A percentile compares a stretch with the other conserved stretches of the same genome.
phyloP scores from a whole-genome alignment of 495 filamentous ascomycete species.

The Tirmania nivea region DNA sequence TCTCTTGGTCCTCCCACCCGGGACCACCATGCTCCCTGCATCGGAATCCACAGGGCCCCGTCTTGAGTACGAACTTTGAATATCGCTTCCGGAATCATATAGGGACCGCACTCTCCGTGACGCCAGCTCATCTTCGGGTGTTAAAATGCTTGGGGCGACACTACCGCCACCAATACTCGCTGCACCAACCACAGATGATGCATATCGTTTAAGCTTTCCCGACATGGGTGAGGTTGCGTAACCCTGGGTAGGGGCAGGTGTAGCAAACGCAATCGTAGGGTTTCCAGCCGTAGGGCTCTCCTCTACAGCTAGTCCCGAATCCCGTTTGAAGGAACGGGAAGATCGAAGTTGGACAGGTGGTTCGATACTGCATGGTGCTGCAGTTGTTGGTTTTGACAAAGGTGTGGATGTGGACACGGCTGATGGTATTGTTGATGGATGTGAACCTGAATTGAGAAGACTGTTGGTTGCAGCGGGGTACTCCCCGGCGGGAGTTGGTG shows the following conservation, averaged over 20 bases:
- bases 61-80: conserved; percentile 16
- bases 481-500: not conserved
- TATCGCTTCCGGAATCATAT: conserved; percentile 19
- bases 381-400: not conserved
- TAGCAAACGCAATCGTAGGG: not conserved
- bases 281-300: not conserved
- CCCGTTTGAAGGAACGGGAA: not conserved
- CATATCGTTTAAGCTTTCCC: not conserved
- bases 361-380: not conserved
- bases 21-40: conserved; percentile 1
- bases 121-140: conserved; percentile 18
- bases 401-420: not conserved
- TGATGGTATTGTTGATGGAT: not conserved
- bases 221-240: not conserved
- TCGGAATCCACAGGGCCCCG: conserved; percentile 3
- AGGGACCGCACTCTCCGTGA: conserved; percentile 16
- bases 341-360: not conserved
- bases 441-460: not conserved
- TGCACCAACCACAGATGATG: not conserved
- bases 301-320: not conserved
- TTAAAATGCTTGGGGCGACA: conserved; percentile 3
- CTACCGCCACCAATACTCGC: not conserved
- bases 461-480: too few relatives aligned
- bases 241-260: not conserved
- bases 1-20: conserved; percentile 13